Evolutionary conservation across 2,329 filamentous ascomycete genomes (phyloP).

Genomic region (Raffaelea arxii): DNA sequence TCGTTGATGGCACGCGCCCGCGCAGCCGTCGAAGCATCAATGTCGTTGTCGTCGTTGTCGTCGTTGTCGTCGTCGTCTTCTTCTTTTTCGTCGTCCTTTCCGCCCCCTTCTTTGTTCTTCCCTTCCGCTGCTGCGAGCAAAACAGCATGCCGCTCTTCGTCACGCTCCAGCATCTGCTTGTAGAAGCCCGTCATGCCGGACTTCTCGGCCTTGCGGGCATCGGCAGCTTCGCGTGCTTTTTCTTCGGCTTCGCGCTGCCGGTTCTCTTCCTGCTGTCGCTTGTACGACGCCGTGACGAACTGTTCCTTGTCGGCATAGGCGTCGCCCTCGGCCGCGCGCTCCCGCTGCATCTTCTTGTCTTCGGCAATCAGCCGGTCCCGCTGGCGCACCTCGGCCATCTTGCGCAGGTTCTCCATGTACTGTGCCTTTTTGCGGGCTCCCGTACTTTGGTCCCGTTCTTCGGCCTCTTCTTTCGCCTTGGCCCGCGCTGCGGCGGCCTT

Average conservation of each 20-base stretch:
- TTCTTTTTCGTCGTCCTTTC: constrained; percentile 21
- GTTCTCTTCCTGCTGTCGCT: constrained; percentile 70
- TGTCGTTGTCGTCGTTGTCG: constrained; percentile 27
- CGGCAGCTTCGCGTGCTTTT: constrained; percentile 51
- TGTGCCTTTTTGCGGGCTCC: constrained; percentile 58
- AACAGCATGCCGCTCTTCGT: constrained; percentile 60
- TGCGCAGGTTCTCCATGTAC: constrained; percentile 67
- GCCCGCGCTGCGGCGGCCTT: constrained; percentile 45
- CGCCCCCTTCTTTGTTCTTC: constrained; percentile 30
- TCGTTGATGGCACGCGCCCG: constrained; percentile 58
- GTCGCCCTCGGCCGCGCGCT: constrained; percentile 71
- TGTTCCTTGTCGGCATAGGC: constrained; percentile 75
- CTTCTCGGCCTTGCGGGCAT: constrained; percentile 53
- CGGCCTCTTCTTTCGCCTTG: constrained; percentile 35
- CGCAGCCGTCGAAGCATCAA: constrained; percentile 50
- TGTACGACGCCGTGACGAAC: constrained; percentile 78
- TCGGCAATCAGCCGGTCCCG: constrained; percentile 69
- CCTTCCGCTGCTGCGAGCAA: constrained; percentile 58
- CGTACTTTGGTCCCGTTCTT: constrained; percentile 44
- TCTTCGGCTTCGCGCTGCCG: constrained; percentile 62
- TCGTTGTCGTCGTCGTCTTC: constrained; percentile 35
- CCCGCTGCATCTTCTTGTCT: constrained; percentile 69
- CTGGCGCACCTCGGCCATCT: constrained; percentile 66
- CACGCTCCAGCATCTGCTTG: constrained; percentile 60
- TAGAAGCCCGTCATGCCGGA: constrained; percentile 66